Evolutionary conservation across 2,329 filamentous ascomycete species (phyloP).

Genomic region (Fusarium setosum): DNA sequence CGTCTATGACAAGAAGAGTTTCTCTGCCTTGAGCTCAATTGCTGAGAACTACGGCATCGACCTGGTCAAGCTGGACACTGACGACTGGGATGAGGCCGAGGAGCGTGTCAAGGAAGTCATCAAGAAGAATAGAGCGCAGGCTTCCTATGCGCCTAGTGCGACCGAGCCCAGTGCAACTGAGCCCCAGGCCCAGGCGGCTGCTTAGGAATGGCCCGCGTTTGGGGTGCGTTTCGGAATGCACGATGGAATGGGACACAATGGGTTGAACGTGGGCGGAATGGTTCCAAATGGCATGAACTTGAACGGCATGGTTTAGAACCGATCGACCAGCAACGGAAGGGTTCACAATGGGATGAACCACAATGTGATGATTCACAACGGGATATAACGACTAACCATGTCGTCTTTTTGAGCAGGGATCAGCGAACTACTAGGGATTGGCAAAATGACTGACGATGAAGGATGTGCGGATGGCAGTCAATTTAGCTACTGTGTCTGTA

Average conservation of each 20-base stretch:
- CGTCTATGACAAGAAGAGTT: conserved; percentile 87
- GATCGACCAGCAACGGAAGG: not conserved
- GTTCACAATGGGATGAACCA: not conserved
- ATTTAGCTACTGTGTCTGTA: conserved; percentile 18
- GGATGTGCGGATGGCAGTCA: not conserved
- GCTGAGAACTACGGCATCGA: conserved; percentile 83
- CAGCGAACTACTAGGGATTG: not conserved
- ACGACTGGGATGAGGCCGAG: conserved; percentile 93
- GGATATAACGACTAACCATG: not conserved
- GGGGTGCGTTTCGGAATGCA: conserved; percentile 10
- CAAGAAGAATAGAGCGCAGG: conserved; percentile 74
- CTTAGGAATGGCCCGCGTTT: conserved; percentile 43
- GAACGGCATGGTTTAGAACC: too few relatives aligned
- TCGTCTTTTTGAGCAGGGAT: not conserved
- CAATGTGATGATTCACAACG: not conserved
- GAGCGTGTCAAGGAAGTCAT: conserved; percentile 83
- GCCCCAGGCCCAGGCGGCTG: conserved; percentile 41
- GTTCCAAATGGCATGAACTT: conserved; percentile 14
- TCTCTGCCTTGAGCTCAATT: conserved; percentile 82
- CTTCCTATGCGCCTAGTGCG: conserved; percentile 62
- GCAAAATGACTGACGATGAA: not conserved
- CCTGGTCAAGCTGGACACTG: conserved; percentile 82
- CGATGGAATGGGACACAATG: conserved; percentile 7
- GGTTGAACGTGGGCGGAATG: not conserved
- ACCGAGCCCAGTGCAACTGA: conserved; percentile 59